Base-by-base conservation (phyloP, 139 green algal genomes). In the Chlorella sp. region DNA sequence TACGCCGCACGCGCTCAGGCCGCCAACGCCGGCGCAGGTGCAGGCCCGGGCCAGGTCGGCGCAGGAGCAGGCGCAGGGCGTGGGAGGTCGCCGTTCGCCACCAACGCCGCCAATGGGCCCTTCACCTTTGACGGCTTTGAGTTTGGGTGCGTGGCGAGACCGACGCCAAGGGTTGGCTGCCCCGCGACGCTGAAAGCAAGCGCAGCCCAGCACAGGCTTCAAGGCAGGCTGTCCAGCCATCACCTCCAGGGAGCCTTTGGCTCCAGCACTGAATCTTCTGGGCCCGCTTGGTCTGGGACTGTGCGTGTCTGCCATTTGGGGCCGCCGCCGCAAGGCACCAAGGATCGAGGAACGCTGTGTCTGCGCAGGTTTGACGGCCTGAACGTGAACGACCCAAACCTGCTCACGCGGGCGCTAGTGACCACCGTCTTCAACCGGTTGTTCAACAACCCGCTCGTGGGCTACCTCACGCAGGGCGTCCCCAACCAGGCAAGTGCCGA, bases 51-150 rank as follows among this genome's bases (percentile, higher is more conserved):
- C n/a, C n/a, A n/a, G n/a, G n/a, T n/a, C n/a, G n/a, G n/a, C n/a
- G n/a, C n/a, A n/a, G n/a, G n/a, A n/a, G n/a, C n/a, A n/a, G n/a
- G n/a, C n/a, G n/a, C n/a, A n/a, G n/a, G n/a, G n/a, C n/a, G n/a
- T n/a, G n/a, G n/a, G n/a, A n/a, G 42, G 20, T 30, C 55, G 22
- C 20, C 55, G 4, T 64, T 64, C 55, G 55, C 22, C 22, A 64
- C 33, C 14, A 67, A 17, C 49, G 3, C 3, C 29, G 1, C 49
- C 0, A 29, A 0, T 30, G 42, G 55, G 10, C 22, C 36, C 26
- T 70, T 79, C n/a, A 79, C 74, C 0, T 74, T 75, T 31, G 74
- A 66, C 20, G 74, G 74, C 42, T 67, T 79, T 30, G 66, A 67
- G 4, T 79, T 74, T 50, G 74, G 74, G 73, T 55, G 42, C 10